Evolutionary conservation across 192 early-diverging fungal genomes (phyloP).

Genomic region (Entophlyctis luteolus): DNA sequence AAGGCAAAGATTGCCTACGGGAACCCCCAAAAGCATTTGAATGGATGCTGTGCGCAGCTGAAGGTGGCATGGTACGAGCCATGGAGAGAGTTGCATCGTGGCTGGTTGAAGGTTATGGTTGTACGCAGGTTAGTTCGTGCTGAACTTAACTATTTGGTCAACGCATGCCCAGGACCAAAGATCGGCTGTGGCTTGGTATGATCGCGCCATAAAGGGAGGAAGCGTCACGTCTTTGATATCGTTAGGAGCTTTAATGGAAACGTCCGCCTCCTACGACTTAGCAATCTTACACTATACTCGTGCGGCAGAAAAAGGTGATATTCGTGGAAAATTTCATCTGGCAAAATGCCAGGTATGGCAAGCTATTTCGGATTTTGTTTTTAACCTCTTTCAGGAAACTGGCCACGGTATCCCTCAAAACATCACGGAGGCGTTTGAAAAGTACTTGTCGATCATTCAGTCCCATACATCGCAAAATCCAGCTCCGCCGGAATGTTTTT

Average conservation of each 20-base stretch:
- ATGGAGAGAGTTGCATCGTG: constrained; percentile 16
- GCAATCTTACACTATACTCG: neutral
- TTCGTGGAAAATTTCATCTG: neutral
- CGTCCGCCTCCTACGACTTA: neutral
- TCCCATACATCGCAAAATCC: neutral
- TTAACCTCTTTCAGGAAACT: constrained; percentile 10
- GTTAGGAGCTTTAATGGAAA: neutral
- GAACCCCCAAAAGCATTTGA: constrained; percentile 16
- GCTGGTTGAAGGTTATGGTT: constrained; percentile 11
- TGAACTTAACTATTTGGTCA: neutral
- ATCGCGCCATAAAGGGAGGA: constrained; percentile 14
- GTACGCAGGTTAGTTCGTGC: constrained; percentile 4
- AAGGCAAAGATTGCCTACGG: constrained; percentile 20
- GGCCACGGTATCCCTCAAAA: constrained; percentile 7
- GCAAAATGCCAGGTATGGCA: constrained; percentile 5
- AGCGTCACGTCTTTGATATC: neutral
- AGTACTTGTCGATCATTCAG: neutral
- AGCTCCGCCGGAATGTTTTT: constrained; percentile 3
- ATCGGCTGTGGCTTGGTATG: constrained; percentile 25
- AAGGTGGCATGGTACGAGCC: constrained; percentile 14
- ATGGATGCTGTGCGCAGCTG: constrained; percentile 28
- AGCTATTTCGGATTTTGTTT: neutral
- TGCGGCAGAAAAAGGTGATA: constrained; percentile 20
- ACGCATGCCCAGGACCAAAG: neutral
- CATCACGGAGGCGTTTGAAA: neutral